Base-by-base conservation (phyloP, 2,329 filamentous ascomycete species). In the Sporothrix brasiliensis region DNA sequence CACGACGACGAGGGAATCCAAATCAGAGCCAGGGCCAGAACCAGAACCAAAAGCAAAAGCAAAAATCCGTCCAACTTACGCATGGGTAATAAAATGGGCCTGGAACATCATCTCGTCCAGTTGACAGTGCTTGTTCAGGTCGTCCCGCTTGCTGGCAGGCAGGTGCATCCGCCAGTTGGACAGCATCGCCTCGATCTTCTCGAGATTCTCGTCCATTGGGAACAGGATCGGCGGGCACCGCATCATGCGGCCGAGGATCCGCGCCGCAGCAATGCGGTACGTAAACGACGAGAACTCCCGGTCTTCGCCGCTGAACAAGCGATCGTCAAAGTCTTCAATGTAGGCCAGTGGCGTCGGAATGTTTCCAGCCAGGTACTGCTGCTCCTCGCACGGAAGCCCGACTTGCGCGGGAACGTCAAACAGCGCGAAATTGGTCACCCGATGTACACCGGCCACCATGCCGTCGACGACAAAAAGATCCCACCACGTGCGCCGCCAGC, bases 101-200 rank as follows among this genome's bases (percentile, higher is more conserved):
- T 96, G 92, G 80, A 97, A 97, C 79, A 97, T 89, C 86, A 97
- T 91, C 80, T 97, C 92, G 77, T 97, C 94, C 13, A 94, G 84
- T 68, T 88, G 85, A 44, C 92, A 90, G 74, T 90, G 87, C 73
- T 87, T 86, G 71, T 88, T 86, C 68, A 96, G 82, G 19, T 92
- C 84, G 72, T 92, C 87, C 69, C 85, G 84, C 80, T 96, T 96
- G 16, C 84, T 84, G 19, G 85, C 83, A 0, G 94, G 93, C 0
- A 97, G 83, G 75, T 95, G 91, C 63, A 94, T 86, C 69, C 88
- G 86, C 92, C 92, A 97, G 77, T 93, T 94, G 16, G 85, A 86
- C 53, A 88, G 80, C 3, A 86, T 80, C 0, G 83, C 79, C 75
- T 88, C 85, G 69, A 88, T 82, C 67, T 81, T 81, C 54, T 79